These are phyloP conservation scores for Thelonectria olida DNA, from an alignment of 2,329 filamentous ascomycete species.

Conservation along the genomic window DNA sequence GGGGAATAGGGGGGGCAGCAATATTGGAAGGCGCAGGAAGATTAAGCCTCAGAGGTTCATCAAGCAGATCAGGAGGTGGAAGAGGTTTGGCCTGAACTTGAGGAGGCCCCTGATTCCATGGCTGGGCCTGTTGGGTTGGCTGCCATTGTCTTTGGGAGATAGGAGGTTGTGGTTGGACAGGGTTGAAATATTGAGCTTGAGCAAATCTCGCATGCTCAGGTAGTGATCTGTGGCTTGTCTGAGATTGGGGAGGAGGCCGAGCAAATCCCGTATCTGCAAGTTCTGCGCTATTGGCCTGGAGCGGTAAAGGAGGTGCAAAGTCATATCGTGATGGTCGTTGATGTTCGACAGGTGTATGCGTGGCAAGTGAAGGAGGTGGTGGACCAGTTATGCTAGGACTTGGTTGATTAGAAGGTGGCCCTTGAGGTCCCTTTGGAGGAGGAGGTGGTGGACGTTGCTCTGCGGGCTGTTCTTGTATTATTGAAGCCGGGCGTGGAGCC, in stretches of 20 bases:
- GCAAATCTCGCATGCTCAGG: conserved; percentile 20
- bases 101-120: conserved; percentile 38
- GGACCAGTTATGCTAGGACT: conserved; percentile 41
- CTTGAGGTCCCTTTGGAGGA: conserved; percentile 62
- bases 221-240: conserved; percentile 28
- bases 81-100: conserved; percentile 37
- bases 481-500: conserved; percentile 51
- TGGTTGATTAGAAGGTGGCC: conserved; percentile 40
- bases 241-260: conserved; percentile 28
- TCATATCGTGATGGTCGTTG: conserved; percentile 54
- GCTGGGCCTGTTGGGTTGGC: conserved; percentile 32
- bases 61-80: conserved; percentile 62
- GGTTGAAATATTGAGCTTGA: conserved; percentile 31
- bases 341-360: conserved; percentile 24
- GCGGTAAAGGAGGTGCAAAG: conserved; percentile 57
- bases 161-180: conserved; percentile 26
- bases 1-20: conserved; percentile 86
- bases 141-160: conserved; percentile 38
- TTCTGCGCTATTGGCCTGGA: conserved; percentile 37
- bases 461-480: conserved; percentile 45
- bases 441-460: conserved; percentile 56
- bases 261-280: conserved; percentile 23
- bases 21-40: conserved; percentile 60
- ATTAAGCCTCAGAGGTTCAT: conserved; percentile 63
- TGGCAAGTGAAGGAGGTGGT: conserved; percentile 39